These are phyloP conservation scores for Candida patagonica DNA, from an alignment of 805 yeast species.

Conservation along the genomic window DNA sequence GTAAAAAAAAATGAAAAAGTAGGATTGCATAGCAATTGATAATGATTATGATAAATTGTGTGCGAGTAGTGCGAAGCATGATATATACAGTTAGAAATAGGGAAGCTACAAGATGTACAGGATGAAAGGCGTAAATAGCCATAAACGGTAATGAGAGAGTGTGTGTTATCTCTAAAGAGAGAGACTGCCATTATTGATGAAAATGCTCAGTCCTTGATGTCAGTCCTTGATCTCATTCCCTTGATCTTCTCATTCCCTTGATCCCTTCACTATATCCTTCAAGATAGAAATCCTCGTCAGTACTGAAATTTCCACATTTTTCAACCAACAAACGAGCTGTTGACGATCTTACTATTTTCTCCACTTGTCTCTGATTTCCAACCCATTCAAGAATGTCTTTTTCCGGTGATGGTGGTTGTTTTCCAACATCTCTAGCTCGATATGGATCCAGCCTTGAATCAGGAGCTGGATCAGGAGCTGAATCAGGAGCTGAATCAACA, in stretches of 20 bases:
- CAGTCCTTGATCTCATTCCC: too few relatives aligned
- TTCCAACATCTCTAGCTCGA: conserved; percentile 15
- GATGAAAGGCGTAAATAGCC: too few relatives aligned
- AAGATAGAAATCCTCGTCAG: conserved; percentile 1
- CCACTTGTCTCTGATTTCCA: conserved; percentile 12
- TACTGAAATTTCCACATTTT: conserved; percentile 13
- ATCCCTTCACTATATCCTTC: not conserved
- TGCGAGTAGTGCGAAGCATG: too few relatives aligned
- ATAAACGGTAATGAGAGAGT: too few relatives aligned
- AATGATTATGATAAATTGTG: too few relatives aligned
- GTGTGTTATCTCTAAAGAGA: too few relatives aligned
- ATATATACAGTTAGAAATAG: too few relatives aligned
- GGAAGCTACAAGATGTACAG: too few relatives aligned
- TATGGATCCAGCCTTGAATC: conserved; percentile 20
- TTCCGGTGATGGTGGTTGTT: conserved; percentile 7
- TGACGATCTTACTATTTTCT: conserved; percentile 14
- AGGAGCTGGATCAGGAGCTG: not conserved
- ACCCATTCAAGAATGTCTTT: conserved; percentile 14
- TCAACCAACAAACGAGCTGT: conserved; percentile 13
- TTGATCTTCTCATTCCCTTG: too few relatives aligned
- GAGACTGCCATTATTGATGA: too few relatives aligned
- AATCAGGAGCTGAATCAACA: not conserved
- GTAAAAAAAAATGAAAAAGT: not conserved
- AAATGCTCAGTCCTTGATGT: too few relatives aligned
- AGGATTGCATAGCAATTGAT: too few relatives aligned